Conservation (phyloP, 768 basidiomycete genomes). For the Punctularia strigosozonata region DNA sequence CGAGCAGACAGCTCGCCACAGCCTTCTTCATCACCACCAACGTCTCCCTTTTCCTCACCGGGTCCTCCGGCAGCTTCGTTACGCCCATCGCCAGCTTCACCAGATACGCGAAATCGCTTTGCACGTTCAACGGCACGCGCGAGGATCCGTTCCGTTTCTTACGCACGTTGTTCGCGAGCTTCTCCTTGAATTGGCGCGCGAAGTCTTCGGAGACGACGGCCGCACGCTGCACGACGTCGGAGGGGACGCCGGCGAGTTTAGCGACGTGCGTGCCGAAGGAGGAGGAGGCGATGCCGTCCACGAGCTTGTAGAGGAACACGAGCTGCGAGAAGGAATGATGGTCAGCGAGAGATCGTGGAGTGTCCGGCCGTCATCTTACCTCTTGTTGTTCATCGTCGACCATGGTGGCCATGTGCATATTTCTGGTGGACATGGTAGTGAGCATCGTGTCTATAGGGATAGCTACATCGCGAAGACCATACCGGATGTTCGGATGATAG, state of each 20-base stretch:
- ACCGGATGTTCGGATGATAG: constrained; percentile 87
- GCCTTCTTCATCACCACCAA: constrained; percentile 39
- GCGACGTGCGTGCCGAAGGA: constrained; percentile 95
- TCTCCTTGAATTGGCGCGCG: constrained; percentile 77
- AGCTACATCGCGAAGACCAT: no score
- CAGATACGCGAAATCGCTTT: constrained; percentile 86
- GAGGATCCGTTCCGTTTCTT: constrained; percentile 35
- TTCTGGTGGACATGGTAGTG: no score
- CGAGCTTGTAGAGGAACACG: constrained; percentile 90
- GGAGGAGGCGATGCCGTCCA: constrained; percentile 75
- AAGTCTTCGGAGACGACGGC: constrained; percentile 81
- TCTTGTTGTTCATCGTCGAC: constrained; percentile 89
- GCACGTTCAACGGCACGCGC: constrained; percentile 64
- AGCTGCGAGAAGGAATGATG: constrained; percentile 35
- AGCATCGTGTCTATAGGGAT: no score
- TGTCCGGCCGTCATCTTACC: constrained; percentile 26
- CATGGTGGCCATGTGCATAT: constrained; percentile 92
- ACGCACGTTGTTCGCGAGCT: constrained; percentile 54
- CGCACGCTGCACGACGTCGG: constrained; percentile 77
- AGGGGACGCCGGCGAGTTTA: constrained; percentile 84
- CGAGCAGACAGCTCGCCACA: constrained; percentile 18
- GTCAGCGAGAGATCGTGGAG: neutral
- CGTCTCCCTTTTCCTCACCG: constrained; percentile 38
- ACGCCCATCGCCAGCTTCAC: constrained; percentile 47
- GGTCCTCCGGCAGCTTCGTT: constrained; percentile 38